These are phyloP conservation scores for Termitomyces sp. DNA, from an alignment of 768 basidiomycete genomes.

Conservation along the genomic window DNA sequence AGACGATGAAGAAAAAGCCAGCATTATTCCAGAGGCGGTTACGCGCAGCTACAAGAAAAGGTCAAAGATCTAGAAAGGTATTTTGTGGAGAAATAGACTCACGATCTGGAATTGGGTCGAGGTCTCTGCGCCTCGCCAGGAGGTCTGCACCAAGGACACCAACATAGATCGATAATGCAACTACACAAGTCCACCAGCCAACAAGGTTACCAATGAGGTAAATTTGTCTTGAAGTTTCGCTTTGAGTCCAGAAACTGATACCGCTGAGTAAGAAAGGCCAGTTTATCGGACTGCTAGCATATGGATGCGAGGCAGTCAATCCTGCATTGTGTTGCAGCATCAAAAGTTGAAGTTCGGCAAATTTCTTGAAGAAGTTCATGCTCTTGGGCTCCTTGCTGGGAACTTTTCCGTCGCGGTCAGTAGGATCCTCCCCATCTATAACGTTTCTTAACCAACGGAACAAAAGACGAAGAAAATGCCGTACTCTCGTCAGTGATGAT, in stretches of 20 bases:
- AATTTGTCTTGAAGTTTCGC: constrained; percentile 83
- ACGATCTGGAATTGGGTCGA: constrained; percentile 88
- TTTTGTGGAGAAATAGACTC: constrained; percentile 32
- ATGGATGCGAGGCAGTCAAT: constrained; percentile 95
- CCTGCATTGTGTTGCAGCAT: constrained; percentile 99
- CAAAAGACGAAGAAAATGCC: constrained; percentile 24
- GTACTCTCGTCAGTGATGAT: constrained; percentile 73
- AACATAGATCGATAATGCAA: constrained; percentile 83
- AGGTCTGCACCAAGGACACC: constrained; percentile 91
- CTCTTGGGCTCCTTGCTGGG: constrained; percentile 70
- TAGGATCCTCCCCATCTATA: constrained; percentile 53
- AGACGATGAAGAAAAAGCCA: constrained; percentile 92
- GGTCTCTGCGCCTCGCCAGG: constrained; percentile 79
- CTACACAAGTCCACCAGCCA: constrained; percentile 93
- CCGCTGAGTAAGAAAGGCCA: constrained; percentile 98
- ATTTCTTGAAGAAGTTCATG: constrained; percentile 94
- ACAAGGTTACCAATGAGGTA: constrained; percentile 94
- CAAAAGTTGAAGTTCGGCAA: constrained; percentile 85
- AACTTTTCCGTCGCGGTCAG: constrained; percentile 48
- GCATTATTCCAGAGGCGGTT: constrained; percentile 94
- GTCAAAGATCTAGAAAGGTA: not conserved
- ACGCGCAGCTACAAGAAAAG: constrained; percentile 63
- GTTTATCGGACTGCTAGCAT: constrained; percentile 92
- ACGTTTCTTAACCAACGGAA: constrained; percentile 13
- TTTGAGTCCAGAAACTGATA: constrained; percentile 98